phyloP scores from a whole-genome alignment of 495 filamentous ascomycete genomes.

The Talaromyces thailandensis region DNA sequence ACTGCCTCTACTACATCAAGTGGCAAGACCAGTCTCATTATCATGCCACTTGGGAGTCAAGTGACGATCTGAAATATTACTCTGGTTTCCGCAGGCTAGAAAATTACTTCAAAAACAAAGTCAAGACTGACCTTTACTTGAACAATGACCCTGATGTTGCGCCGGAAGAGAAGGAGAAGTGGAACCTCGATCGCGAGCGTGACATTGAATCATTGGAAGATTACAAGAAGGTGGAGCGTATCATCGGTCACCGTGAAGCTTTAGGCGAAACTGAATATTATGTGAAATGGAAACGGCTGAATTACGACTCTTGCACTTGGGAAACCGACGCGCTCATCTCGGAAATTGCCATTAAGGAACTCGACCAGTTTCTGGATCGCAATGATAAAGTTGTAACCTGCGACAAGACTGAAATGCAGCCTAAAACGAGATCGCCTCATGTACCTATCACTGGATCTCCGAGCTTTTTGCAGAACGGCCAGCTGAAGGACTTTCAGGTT shows the following conservation, averaged over 20 bases:
- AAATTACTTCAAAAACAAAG: slow-evolving; percentile 82
- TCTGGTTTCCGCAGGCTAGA: slow-evolving; percentile 79
- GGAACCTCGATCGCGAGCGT: slow-evolving; percentile 79
- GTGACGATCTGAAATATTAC: slow-evolving; percentile 55
- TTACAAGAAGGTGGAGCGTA: slow-evolving; percentile 82
- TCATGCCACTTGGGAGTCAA: slow-evolving; percentile 89
- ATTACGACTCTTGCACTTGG: slow-evolving; percentile 93
- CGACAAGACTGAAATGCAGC: slow-evolving; percentile 63
- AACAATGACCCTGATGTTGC: slow-evolving; percentile 59
- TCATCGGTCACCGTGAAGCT: slow-evolving; percentile 70
- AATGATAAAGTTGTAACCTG: slow-evolving; percentile 66
- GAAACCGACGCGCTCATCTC: slow-evolving; percentile 68
- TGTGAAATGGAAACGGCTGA: slow-evolving; percentile 83
- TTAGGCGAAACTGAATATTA: slow-evolving; percentile 76
- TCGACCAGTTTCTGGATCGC: slow-evolving; percentile 84
- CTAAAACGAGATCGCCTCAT: slow-evolving; percentile 59
- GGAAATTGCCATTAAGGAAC: slow-evolving; percentile 69
- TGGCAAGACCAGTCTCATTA: slow-evolving; percentile 94
- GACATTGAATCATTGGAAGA: slow-evolving; percentile 76
- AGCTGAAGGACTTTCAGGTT: slow-evolving; percentile 89
- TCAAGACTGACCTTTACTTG: slow-evolving; percentile 64
- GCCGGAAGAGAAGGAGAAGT: slow-evolving; percentile 84
- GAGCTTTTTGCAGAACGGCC: slow-evolving; percentile 71
- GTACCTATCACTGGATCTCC: slow-evolving; percentile 72
- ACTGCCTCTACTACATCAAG: slow-evolving; percentile 94